phyloP scores from a whole-genome alignment of 768 basidiomycete genomes.

The Terana coerulea region DNA sequence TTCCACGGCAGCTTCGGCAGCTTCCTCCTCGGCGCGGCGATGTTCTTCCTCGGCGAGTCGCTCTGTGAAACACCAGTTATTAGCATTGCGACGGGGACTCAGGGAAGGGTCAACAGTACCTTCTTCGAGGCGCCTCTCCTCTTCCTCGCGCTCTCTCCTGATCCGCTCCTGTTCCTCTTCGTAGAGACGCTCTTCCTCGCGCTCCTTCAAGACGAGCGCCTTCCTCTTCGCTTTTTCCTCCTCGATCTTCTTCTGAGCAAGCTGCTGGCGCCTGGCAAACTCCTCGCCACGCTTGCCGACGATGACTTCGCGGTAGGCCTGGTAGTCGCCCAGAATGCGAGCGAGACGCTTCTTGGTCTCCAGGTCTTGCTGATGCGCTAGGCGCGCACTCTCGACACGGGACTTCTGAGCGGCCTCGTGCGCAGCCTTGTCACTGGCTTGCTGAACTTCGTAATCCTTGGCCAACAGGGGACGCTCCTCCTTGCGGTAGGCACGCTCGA shows the following conservation, averaged over 20 bases:
- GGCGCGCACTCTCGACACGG: slow-evolving; percentile 50
- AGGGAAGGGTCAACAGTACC: slow-evolving; percentile 41
- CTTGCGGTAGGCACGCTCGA: slow-evolving; percentile 92
- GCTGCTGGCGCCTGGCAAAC: slow-evolving; percentile 53
- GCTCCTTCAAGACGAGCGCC: slow-evolving; percentile 49
- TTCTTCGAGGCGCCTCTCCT: slow-evolving; percentile 42
- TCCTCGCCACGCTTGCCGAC: slow-evolving; percentile 59
- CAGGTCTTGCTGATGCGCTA: slow-evolving; percentile 62
- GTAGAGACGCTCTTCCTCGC: slow-evolving; percentile 51
- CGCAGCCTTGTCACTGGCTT: slow-evolving; percentile 66
- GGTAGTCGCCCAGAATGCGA: slow-evolving; percentile 72
- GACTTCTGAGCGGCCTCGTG: slow-evolving; percentile 60
- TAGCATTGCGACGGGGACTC: not conserved
- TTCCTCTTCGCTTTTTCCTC: slow-evolving; percentile 80
- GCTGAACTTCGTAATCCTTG: slow-evolving; percentile 85
- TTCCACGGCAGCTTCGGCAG: slow-evolving; percentile 40
- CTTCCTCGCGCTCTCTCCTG: slow-evolving; percentile 34
- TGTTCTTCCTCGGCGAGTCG: slow-evolving; percentile 51
- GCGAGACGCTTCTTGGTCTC: slow-evolving; percentile 71
- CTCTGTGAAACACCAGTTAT: not conserved
- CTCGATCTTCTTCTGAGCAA: slow-evolving; percentile 65
- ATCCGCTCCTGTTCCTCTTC: slow-evolving; percentile 38
- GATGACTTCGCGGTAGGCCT: slow-evolving; percentile 46
- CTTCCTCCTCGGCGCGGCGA: slow-evolving; percentile 39
- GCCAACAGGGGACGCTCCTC: slow-evolving; percentile 85